Percentiles rank a stretch among this genome's conserved stretches.
Evolutionary conservation across 768 basidiomycete species (phyloP).

Genomic region (Hysterangium stoloniferum): DNA sequence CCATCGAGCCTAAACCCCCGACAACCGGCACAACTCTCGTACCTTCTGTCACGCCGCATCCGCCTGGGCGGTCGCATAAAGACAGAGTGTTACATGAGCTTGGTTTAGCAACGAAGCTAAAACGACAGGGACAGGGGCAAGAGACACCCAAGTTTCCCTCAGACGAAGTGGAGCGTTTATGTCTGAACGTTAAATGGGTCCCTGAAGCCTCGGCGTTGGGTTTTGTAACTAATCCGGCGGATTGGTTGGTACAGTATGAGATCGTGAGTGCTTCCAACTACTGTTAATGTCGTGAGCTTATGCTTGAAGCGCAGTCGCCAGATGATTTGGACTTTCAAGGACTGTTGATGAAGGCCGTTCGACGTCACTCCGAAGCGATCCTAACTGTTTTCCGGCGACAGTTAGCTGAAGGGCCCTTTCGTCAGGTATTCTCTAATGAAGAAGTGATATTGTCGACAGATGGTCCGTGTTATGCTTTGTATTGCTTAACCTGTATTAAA

Average conservation of each 20-base stretch:
- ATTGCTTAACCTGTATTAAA: neutral
- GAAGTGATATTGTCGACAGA: slow-evolving; percentile 49
- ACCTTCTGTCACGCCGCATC: slow-evolving; percentile 24
- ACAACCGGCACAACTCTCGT: slow-evolving; percentile 43
- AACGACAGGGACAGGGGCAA: neutral
- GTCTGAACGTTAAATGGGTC: slow-evolving; percentile 72
- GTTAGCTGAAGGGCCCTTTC: slow-evolving; percentile 42
- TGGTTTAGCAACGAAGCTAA: slow-evolving; percentile 2
- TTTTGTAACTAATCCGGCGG: slow-evolving; percentile 43
- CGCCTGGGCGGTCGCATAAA: slow-evolving; percentile 8
- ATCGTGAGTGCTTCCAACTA: slow-evolving; percentile 42
- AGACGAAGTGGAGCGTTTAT: slow-evolving; percentile 66
- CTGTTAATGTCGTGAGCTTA: neutral
- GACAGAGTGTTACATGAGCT: slow-evolving; percentile 11
- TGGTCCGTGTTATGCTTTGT: slow-evolving; percentile 31
- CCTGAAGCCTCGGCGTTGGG: slow-evolving; percentile 62
- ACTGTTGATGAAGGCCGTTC: slow-evolving; percentile 54
- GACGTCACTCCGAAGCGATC: slow-evolving; percentile 57
- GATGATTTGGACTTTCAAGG: slow-evolving; percentile 68
- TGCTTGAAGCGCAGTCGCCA: slow-evolving; percentile 39
- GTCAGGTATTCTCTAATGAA: slow-evolving; percentile 55
- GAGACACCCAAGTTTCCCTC: slow-evolving; percentile 32
- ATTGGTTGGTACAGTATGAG: slow-evolving; percentile 37
- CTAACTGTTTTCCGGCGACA: slow-evolving; percentile 48
- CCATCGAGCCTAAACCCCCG: slow-evolving; percentile 43